These are phyloP conservation scores for Bacidia rubella DNA, from an alignment of 495 filamentous ascomycete genomes.

Conservation along the genomic window DNA sequence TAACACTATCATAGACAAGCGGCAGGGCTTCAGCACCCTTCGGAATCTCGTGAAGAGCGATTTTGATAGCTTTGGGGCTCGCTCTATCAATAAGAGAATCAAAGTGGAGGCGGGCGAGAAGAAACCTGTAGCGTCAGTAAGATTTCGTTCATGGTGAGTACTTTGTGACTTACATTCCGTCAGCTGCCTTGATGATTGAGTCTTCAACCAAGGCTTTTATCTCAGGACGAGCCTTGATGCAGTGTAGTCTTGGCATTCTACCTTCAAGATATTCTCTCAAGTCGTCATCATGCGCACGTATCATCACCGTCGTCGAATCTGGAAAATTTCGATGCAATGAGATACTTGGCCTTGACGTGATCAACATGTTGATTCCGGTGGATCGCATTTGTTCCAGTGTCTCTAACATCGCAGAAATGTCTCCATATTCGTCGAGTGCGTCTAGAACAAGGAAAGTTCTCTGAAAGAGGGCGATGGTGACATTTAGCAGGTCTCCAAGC, in stretches of 20 bases:
- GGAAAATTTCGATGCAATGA: background rate
- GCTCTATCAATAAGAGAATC: constrained; percentile 3
- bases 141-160: background rate
- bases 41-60: background rate
- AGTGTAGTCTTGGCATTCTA: background rate
- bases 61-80: constrained; percentile 7
- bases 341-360: background rate
- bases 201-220: background rate
- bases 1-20: constrained; percentile 16
- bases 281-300: constrained; percentile 8
- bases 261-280: background rate
- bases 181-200: background rate
- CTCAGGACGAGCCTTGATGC: background rate
- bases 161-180: background rate
- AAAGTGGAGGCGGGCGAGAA: constrained; percentile 6
- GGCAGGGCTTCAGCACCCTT: constrained; percentile 2
- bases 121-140: constrained; percentile 5
- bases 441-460: constrained; percentile 29
- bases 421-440: constrained; percentile 31
- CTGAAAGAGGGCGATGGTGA: background rate
- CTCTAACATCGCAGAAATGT: background rate
- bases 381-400: background rate
- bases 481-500: background rate
- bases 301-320: background rate
- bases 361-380: background rate